Evolutionary conservation across 2,329 filamentous ascomycete species (phyloP), one percentile per base, ranked within the genome.

Genomic region (Amauroascus verrucosus): DNA sequence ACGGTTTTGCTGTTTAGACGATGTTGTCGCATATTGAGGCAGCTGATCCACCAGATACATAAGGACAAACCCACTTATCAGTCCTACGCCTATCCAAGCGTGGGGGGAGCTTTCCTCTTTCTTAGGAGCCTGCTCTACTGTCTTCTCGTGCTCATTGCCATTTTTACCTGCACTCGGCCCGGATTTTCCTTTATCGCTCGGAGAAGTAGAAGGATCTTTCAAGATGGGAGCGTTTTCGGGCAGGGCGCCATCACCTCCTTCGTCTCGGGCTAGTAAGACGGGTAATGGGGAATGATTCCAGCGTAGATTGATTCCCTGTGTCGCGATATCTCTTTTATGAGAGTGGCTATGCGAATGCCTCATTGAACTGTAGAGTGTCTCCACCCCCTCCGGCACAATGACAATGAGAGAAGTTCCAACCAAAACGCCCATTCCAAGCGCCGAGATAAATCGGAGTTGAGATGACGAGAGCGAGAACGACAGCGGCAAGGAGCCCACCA

Each of bases 31-130:
- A 65, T 89, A 85, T 38, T 82, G 81, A 6, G 89, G 88, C 7
- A 95, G 71, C 49, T 87, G 83, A 70, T 98, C 91, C 64, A 98
- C 85, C 20, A 98, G 79, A 65, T 95, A 97, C 93, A 98, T 98
- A 59, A 96, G 78, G 54, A 95, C 82, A 69, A 97, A 98, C 11
- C 93, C 93, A 14, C 87, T 74, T 53, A 95, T 82, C 49, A 98
- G 75, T 1, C 90, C 88, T 51, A 97, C 77, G 4, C 93, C 93
- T 55, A 98, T 86, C 70, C 87, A 93, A 76, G 67, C 89, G 79
- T 74, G 82, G 1, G 81, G 81, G 20, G 69, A 74, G 59, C 62
- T 61, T 18, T 81, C 69, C 43, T 75, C 72, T 7, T 71, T 45
- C 8, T 53, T 46, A 3, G 40, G 30, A 26, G 28, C 41, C 22